These are phyloP conservation scores for Tricholoma flavovirens DNA, from an alignment of 768 basidiomycete species.

Conservation along the genomic window DNA sequence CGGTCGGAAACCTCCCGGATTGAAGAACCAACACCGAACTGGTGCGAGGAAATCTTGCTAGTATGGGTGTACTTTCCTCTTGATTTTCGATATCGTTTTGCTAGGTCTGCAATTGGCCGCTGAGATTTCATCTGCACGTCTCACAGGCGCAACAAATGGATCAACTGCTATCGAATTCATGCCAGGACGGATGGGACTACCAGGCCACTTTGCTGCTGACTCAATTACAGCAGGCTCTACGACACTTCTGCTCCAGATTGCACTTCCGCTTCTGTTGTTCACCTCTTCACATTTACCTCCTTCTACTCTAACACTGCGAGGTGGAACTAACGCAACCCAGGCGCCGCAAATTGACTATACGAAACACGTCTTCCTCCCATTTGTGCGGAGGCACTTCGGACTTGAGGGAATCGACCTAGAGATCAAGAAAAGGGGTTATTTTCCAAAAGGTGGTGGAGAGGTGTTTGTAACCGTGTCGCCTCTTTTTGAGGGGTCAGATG, in stretches of 20 bases:
- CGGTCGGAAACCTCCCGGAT: constrained; percentile 53
- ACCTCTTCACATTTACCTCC: constrained; percentile 21
- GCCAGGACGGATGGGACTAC: constrained; percentile 42
- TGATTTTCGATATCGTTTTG: not conserved
- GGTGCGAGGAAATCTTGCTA: constrained; percentile 34
- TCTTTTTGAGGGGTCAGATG: constrained; percentile 23
- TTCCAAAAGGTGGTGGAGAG: constrained; percentile 67
- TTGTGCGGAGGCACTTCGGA: constrained; percentile 54
- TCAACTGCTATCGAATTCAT: constrained; percentile 51
- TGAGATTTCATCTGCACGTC: constrained; percentile 49
- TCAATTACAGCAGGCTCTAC: constrained; percentile 66
- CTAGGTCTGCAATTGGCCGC: constrained; percentile 64
- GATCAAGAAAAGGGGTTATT: constrained; percentile 60
- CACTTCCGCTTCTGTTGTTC: constrained; percentile 66
- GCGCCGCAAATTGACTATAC: constrained; percentile 79
- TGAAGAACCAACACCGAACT: constrained; percentile 69
- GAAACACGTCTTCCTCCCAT: constrained; percentile 61
- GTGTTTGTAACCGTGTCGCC: constrained; percentile 42
- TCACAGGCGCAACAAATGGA: constrained; percentile 47
- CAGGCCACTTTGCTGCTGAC: constrained; percentile 34
- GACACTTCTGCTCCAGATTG: constrained; percentile 64
- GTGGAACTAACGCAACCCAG: constrained; percentile 66
- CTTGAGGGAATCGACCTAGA: constrained; percentile 36
- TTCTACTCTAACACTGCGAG: constrained; percentile 51
- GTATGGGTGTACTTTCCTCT: not conserved